Evolutionary conservation across 1,284 basidiomycete species (phyloP), one percentile per base, ranked within the genome.

Genomic region (Agroathelia rolfsii): DNA sequence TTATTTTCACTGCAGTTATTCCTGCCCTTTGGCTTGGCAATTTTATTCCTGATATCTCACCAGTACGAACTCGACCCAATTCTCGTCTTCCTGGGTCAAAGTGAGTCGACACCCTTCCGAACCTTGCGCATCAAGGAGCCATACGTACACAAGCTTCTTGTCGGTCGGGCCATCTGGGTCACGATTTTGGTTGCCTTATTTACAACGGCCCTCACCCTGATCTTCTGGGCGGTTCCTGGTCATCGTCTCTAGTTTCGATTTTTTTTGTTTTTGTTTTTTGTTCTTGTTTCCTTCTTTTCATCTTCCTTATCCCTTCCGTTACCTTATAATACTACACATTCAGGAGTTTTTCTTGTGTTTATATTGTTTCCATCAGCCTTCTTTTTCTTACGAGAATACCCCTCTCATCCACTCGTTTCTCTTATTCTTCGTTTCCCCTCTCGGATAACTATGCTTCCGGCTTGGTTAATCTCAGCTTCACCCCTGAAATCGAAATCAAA

Each of bases 41-140:
- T 87, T 47, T 76, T 94, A 44, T 82, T 87, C 60, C 73, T 98
- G 40, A 70, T 96, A 37, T 87, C 90, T 14, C 88, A 95, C 51
- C 87, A 93, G 58, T 98, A 98, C 60, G 89, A 94, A 55, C 77
- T 97, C 35, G 93, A 96, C 55, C 94, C 94, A 3, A 64, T 96
- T 45, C 77, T 87, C 44, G 76, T 89, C 40, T 86, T 89, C 64
- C 56, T 88, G 43, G 74, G 76, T 36, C 82, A 86, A 53, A 86
- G 83, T 26, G 86, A 89, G 55, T 86, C 86, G 13, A 88, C 89
- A 9, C 92, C 93, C 2, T 96, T 97, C 74, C 76, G 85, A 35
- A 83, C 87, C 5, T 79, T 96, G 34, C 69, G 68, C 16, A 88
- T 98, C 36, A 75, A 80, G 31, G 94, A 98, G 57, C 80, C 79